Evolutionary conservation across 208 protist species (phyloP), one percentile per base, ranked within the genome.

Genomic region (Porcisia deanei): DNA sequence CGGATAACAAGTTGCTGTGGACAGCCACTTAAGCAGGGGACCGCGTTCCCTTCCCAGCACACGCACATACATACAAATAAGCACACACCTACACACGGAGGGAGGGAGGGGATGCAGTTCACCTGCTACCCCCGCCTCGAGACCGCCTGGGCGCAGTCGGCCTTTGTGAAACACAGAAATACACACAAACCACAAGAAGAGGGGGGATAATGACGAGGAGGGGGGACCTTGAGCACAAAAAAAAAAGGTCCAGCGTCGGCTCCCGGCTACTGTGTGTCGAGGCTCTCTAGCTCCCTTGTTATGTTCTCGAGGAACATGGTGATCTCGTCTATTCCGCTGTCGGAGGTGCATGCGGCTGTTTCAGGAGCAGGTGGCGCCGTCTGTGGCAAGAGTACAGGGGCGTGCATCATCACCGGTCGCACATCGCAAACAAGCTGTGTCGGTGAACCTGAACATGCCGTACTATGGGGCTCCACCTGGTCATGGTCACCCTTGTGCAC

Each of bases 271-370:
- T 59, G 68, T 16, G 49, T 16, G 34, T 82, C 83, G n/a, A 95
- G 81, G 41, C 74, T 86, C 67, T 94, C 90, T 34, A 96, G 77
- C 57, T 94, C 92, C 55, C 83, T 82, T 34, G 85, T 92, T 71
- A 96, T 96, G 76, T 88, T 89, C 73, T 90, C 86, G 37, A 96
- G 76, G 45, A 92, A 96, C 76, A 71, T 77, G 16, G 81, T 82
- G 18, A 88, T 85, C 43, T 87, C 81, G 37, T 82, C 75, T 25
- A 85, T 72, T 53, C 83, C 79, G 9, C 10, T 53, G 22, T 55
- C 55, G 0, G 71, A 39, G 8, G 60, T 14, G 18, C 45, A 9
- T 0, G 47, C 55, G 25, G 61, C 10, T 54, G 41, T 37, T 14
- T 65, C 52, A 45, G 72, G 14, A 16, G 43, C 64, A 37, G 45